Base-by-base conservation (phyloP, 2,329 filamentous ascomycete genomes). In the Phoma sp. region DNA sequence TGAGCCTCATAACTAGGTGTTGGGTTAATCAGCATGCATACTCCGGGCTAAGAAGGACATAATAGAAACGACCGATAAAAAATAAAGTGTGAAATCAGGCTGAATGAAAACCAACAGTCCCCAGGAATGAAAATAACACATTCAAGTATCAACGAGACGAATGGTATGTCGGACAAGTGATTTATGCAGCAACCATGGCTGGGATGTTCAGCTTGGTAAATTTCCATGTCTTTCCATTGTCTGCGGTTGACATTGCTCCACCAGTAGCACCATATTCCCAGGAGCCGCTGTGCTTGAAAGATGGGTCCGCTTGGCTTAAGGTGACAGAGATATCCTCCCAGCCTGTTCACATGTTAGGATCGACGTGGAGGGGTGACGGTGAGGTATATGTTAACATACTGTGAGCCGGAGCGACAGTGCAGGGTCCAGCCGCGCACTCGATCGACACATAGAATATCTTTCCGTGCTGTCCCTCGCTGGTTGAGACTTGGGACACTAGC, bases 391-490 rank as follows among this genome's bases (percentile, higher is more conserved):
- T 28, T 3, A 25, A 60, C 62, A 14, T 64, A 67, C 64, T 65
- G 42, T 67, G 64, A 23, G 62, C 64, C 7, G 59, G 56, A 28
- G 53, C 57, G 29, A 61, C 30, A 6, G 57, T 48, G 34, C 62
- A 67, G 37, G 53, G 53, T 46, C 50, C 51, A 9, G 53, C 34
- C 29, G 61, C 61, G 47, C 62, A 65, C 37, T 67, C 62, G 29
- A 64, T 56, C 5, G 64, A 65, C 17, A 66, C 47, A 36, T 65
- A 67, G 36, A 67, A 66, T 21, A 65, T 50, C 25, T 56, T 61
- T 12, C 64, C 64, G 10, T 59, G 59, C 42, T 67, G 61, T 25
- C 54, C 57, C 34, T 65, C 59, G 54, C 64, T 67, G 20, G 61
- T 64, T 5, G 57, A 62, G 20, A 66, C 47, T 15, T 21, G 59